Evolutionary conservation across 2,329 filamentous ascomycete genomes (phyloP), one percentile per base, ranked within the genome.

Genomic region (Chaetomiaceae sp.): DNA sequence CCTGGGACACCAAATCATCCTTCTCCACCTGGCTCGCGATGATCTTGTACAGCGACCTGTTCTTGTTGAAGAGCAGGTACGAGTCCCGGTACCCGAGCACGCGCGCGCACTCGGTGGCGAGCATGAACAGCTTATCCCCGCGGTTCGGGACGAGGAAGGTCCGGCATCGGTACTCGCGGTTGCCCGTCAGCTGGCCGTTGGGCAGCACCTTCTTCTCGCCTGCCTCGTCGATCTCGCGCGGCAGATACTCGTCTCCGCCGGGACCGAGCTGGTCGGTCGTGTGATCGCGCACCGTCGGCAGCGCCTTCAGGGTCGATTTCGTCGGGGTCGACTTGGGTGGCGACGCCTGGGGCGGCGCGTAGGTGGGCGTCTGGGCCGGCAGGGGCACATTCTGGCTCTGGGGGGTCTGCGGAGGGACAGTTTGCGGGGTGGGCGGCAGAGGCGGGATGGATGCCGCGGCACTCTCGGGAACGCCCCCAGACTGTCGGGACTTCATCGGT

Each of bases 51-150:
- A 98, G 73, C 2, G 93, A 97, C 55, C 91, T 78, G 66, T 98
- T 97, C 71, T 97, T 96, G 76, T 97, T 97, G 73, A 98, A 98
- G 14, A 98, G 73, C 29, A 98, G 75, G 65, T 98, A 98, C n/a
- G 90, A 96, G 66, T 98, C 93, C 51, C 93, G 80, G 65, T 98
- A 98, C 38, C 89, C 87, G 18, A 97, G 74, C 4, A 96, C 89
- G 56, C 93, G 82, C 19, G 93, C 93, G 63, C 93, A 97, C 68
- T 98, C 93, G 14, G 93, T 98, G 29, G 93, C 93, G 42, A 98
- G 79, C 93, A 98, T 98, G 69, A 97, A 98, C 6, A 97, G 78
- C 68, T 96, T 96, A 56, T 94, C 84, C 22, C 88, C 89, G 57
- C 93, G 78, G 60, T 94, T 84, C 15, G 91, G 89, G 4, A 98